Evolutionary conservation across 306 rosid genomes (phyloP).

Genomic region (Casuarina glauca): DNA sequence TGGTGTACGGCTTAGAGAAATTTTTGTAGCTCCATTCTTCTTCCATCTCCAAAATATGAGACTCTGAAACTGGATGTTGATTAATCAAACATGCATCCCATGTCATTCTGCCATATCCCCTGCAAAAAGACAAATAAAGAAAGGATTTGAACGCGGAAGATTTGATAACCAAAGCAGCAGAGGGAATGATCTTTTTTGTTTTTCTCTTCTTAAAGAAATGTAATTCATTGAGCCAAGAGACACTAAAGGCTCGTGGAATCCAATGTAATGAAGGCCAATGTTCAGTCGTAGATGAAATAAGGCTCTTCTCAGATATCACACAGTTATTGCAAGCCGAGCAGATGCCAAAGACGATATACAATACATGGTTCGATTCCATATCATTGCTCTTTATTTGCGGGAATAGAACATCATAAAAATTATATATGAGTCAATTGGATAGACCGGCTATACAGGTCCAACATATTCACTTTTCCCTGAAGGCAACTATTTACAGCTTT

Average conservation of each 20-base stretch:
- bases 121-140: conserved; percentile 17
- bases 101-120: conserved; percentile 16
- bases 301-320: neutral
- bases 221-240: conserved; percentile 14
- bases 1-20: conserved; percentile 96
- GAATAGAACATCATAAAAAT: neutral
- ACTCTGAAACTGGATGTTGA: conserved; percentile 15
- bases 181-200: neutral
- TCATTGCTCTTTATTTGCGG: neutral
- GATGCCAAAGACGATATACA: neutral
- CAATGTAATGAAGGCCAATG: conserved; percentile 3
- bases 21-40: conserved; percentile 43
- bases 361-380: neutral
- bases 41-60: conserved; percentile 23
- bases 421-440: neutral
- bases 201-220: conserved; percentile 2
- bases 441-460: neutral
- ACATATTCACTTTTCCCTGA: neutral
- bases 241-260: conserved; percentile 5
- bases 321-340: neutral
- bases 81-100: conserved; percentile 16
- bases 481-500: neutral
- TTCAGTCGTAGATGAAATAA: neutral
- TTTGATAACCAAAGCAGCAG: conserved; percentile 12
- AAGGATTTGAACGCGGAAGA: conserved; percentile 23